Percentiles rank a stretch among this genome's conserved stretches.
Evolutionary conservation across 2,329 filamentous ascomycete species (phyloP).

Genomic region (Balansia obtecta): DNA sequence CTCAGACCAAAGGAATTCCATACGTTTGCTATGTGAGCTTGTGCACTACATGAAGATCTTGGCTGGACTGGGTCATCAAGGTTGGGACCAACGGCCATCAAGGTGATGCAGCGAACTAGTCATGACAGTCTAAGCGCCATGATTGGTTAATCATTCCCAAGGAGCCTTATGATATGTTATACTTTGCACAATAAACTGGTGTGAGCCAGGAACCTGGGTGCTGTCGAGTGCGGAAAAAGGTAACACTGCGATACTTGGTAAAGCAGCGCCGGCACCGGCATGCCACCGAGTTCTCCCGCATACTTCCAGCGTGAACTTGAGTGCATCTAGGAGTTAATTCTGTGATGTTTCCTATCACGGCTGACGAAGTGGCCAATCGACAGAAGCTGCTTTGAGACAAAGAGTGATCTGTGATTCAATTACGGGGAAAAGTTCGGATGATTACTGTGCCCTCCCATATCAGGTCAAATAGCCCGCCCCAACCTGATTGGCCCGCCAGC

Average conservation of each 20-base stretch:
- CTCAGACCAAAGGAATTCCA: not conserved
- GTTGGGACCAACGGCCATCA: conserved; percentile 3
- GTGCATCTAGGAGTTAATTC: too few relatives aligned
- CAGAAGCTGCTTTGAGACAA: too few relatives aligned
- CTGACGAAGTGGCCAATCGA: too few relatives aligned
- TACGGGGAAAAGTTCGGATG: too few relatives aligned
- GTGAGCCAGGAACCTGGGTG: not conserved
- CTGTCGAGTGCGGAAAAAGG: not conserved
- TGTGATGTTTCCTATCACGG: too few relatives aligned
- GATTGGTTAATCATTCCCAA: not conserved
- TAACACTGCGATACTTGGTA: not conserved
- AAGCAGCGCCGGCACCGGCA: too few relatives aligned
- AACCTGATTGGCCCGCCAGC: too few relatives aligned
- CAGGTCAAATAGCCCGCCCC: too few relatives aligned
- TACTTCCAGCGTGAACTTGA: too few relatives aligned
- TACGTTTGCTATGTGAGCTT: not conserved
- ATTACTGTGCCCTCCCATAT: too few relatives aligned
- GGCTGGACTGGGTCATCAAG: conserved; percentile 3
- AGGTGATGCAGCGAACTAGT: not conserved
- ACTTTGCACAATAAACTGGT: not conserved
- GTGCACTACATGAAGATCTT: conserved; percentile 1
- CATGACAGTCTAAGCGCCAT: conserved; percentile 1
- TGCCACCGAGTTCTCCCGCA: too few relatives aligned
- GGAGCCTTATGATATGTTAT: not conserved
- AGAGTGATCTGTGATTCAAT: too few relatives aligned